A percentile compares a stretch with the other conserved stretches of the same genome.
These are phyloP conservation scores for Ascomycota sp. DNA, from an alignment of 2,329 filamentous ascomycete species.

Conservation along the genomic window DNA sequence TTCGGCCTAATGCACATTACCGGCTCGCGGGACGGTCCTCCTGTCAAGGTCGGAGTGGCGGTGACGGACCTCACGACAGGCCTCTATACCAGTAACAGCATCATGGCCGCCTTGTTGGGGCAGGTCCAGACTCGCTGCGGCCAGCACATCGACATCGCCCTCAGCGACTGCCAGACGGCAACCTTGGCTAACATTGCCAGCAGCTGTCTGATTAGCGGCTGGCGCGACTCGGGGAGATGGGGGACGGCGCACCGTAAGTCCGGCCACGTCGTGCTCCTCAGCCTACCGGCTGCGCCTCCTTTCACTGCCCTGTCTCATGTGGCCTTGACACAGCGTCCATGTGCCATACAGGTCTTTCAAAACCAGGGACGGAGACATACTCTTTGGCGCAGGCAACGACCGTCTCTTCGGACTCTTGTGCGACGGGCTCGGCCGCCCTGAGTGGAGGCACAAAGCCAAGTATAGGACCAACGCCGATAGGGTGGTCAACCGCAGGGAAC, in stretches of 20 bases:
- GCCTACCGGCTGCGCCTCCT: too few relatives aligned
- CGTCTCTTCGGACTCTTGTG: slow-evolving; percentile 46
- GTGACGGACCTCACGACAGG: slow-evolving; percentile 93
- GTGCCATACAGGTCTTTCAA: slow-evolving; percentile 82
- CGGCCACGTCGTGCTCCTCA: neutral
- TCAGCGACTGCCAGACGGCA: slow-evolving; percentile 89
- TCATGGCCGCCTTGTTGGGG: slow-evolving; percentile 80
- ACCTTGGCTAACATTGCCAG: slow-evolving; percentile 91
- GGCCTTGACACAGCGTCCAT: slow-evolving; percentile 56
- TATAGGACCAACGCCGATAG: slow-evolving; percentile 42
- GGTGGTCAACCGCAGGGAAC: slow-evolving; percentile 49
- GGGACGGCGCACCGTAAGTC: slow-evolving; percentile 77
- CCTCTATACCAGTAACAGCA: slow-evolving; percentile 82
- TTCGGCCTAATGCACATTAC: slow-evolving; percentile 99
- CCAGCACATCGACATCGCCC: slow-evolving; percentile 77
- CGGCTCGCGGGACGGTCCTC: slow-evolving; percentile 65
- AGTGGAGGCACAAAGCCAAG: slow-evolving; percentile 38
- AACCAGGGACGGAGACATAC: slow-evolving; percentile 48
- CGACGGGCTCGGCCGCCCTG: slow-evolving; percentile 32
- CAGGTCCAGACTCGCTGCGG: slow-evolving; percentile 56
- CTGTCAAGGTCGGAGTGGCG: slow-evolving; percentile 92
- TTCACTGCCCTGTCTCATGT: too few relatives aligned
- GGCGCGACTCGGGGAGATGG: slow-evolving; percentile 80
- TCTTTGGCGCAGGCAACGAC: slow-evolving; percentile 56
- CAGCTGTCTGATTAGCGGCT: slow-evolving; percentile 69